These are phyloP conservation scores for Pseudopithomyces maydicus DNA, from an alignment of 2,329 filamentous ascomycete genomes.

Conservation along the genomic window DNA sequence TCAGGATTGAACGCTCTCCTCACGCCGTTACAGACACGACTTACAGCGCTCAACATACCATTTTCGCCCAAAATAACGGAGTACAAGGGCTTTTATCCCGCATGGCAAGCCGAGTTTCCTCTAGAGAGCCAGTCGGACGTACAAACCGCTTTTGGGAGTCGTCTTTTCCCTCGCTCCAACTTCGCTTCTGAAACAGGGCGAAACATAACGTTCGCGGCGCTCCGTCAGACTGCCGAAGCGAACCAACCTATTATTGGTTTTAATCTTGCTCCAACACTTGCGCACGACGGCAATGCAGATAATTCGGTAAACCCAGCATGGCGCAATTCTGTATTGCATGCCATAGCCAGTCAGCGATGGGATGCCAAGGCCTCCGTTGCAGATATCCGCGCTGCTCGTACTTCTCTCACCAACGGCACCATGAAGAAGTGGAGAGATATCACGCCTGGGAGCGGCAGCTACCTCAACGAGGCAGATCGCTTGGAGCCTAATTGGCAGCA, in stretches of 20 bases:
- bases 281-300: constrained; percentile 23
- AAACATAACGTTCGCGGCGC: constrained; percentile 32
- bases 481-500: constrained; percentile 43
- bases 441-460: constrained; percentile 30
- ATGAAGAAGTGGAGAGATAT: constrained; percentile 32
- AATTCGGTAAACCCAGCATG: constrained; percentile 34
- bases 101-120: constrained; percentile 37
- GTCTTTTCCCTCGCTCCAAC: constrained; percentile 34
- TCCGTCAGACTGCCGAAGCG: constrained; percentile 24
- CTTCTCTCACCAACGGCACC: constrained; percentile 24
- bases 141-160: constrained; percentile 17
- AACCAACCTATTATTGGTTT: constrained; percentile 27
- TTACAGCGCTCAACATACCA: constrained; percentile 28
- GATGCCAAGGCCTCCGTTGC: constrained; percentile 9
- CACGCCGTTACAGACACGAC: constrained; percentile 14
- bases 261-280: constrained; percentile 25
- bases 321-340: constrained; percentile 28
- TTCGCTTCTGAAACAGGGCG: constrained; percentile 27
- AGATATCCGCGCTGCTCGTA: constrained; percentile 17
- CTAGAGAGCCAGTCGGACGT: constrained; percentile 22
- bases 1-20: constrained; percentile 18
- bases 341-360: constrained; percentile 20
- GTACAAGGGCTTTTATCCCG: constrained; percentile 31
- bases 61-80: constrained; percentile 36
- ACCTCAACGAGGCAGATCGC: constrained; percentile 44